Conservation (phyloP, 2,329 filamentous ascomycete genomes). For the Moelleriella libera region DNA sequence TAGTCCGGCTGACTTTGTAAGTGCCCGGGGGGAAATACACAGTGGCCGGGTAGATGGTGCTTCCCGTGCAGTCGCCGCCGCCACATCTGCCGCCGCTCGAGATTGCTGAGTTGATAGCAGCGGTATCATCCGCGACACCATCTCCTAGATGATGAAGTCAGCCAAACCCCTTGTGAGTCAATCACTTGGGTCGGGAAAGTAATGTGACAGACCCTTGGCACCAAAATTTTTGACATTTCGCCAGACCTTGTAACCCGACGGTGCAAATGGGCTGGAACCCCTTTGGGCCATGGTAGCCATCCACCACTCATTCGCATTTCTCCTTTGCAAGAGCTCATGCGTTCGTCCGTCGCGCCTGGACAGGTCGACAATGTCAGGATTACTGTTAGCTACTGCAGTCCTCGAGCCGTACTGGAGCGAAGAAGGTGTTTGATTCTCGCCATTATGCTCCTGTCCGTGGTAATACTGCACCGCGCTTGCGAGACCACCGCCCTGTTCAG, state of each 20-base stretch:
- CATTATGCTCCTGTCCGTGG: too few species aligned
- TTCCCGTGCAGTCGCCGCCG: conserved; percentile 14
- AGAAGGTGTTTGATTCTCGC: too few species aligned
- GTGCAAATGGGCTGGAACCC: not conserved
- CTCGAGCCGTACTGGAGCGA: too few species aligned
- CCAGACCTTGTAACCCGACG: not conserved
- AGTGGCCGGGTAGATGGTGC: conserved; percentile 12
- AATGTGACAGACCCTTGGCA: conserved; percentile 4
- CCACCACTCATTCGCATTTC: not conserved
- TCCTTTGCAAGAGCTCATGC: too few species aligned
- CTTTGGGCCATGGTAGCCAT: not conserved
- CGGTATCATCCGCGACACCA: conserved; percentile 33
- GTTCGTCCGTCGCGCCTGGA: too few species aligned
- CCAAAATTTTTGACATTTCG: conserved; percentile 27
- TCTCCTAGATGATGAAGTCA: conserved; percentile 7
- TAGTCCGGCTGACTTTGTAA: conserved; percentile 40
- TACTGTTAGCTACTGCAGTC: too few species aligned
- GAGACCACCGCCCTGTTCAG: too few species aligned
- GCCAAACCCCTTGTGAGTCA: too few species aligned
- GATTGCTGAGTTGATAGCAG: conserved; percentile 34
- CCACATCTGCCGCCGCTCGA: conserved; percentile 20
- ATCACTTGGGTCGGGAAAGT: too few species aligned
- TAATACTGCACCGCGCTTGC: too few species aligned
- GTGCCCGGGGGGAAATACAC: conserved; percentile 27
- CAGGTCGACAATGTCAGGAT: too few species aligned